A percentile compares a stretch with the other conserved stretches of the same genome.
Conservation (phyloP, 192 early-diverging fungal species). For the Coemansia sp. region DNA sequence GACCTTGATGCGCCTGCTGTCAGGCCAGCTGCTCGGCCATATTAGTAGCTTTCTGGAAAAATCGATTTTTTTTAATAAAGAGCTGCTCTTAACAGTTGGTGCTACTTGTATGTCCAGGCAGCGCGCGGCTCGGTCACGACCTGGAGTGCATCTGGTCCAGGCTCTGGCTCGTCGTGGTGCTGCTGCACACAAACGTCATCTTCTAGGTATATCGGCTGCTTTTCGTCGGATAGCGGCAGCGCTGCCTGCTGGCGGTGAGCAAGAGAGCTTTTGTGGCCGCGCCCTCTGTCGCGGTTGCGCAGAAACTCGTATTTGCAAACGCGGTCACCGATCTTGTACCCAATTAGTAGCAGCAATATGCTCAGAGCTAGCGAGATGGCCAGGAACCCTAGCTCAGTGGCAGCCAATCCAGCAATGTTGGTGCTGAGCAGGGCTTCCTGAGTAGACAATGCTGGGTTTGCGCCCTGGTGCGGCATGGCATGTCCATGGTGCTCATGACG, state of each 20-base stretch:
- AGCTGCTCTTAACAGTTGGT: too few species aligned
- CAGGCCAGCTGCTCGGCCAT: slow-evolving; percentile 37
- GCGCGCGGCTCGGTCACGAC: not conserved
- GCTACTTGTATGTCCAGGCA: not conserved
- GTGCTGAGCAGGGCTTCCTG: not conserved
- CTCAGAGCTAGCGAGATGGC: slow-evolving; percentile 26
- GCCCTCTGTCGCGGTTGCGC: slow-evolving; percentile 5
- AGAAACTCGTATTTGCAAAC: slow-evolving; percentile 26
- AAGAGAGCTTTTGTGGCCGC: slow-evolving; percentile 11
- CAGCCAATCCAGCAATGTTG: slow-evolving; percentile 12
- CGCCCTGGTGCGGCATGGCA: not conserved
- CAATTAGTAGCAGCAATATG: slow-evolving; percentile 31
- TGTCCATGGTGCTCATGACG: slow-evolving; percentile 1
- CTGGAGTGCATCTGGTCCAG: not conserved
- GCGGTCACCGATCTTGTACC: slow-evolving; percentile 40
- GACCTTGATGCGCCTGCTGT: slow-evolving; percentile 37
- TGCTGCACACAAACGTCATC: not conserved
- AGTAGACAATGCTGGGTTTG: not conserved
- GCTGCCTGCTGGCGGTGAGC: not conserved
- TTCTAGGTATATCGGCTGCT: slow-evolving; percentile 15
- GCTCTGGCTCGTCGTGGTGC: not conserved
- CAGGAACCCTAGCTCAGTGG: slow-evolving; percentile 24
- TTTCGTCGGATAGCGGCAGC: not conserved
- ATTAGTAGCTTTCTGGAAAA: slow-evolving; percentile 3
- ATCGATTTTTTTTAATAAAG: not conserved